These are phyloP conservation scores for Carex pumila DNA, from an alignment of 176 grass and related monocot species.

Conservation along the genomic window DNA sequence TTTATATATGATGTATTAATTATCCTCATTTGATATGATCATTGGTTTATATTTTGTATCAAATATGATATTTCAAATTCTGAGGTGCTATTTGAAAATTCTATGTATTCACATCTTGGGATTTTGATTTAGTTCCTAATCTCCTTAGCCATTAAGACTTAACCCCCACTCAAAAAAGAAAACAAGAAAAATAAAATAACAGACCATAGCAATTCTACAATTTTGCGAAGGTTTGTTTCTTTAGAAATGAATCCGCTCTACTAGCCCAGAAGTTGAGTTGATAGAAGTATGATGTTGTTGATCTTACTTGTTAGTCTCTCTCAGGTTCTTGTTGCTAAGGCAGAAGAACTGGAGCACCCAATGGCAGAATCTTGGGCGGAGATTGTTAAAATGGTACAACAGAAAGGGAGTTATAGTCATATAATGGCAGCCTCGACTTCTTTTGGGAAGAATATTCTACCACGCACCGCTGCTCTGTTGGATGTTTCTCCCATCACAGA, in stretches of 20 bases:
- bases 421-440: conserved; percentile 71
- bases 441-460: conserved; percentile 94
- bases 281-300: not conserved
- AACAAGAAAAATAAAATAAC: not conserved
- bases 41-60: too few relatives aligned
- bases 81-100: too few relatives aligned
- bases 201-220: not conserved
- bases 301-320: not conserved
- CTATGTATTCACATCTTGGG: too few relatives aligned
- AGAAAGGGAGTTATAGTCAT: conserved; percentile 68
- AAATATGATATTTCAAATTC: too few relatives aligned
- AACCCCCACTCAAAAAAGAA: not conserved
- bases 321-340: conserved; percentile 80
- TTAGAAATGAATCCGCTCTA: not conserved
- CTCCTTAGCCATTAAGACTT: not conserved
- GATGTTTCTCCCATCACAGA: conserved; percentile 94
- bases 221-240: not conserved
- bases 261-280: not conserved
- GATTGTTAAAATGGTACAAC: conserved; percentile 58
- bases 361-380: conserved; percentile 78
- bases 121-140: not conserved
- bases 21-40: too few relatives aligned
- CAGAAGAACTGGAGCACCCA: conserved; percentile 49
- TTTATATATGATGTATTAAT: too few relatives aligned
- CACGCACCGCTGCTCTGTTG: conserved; percentile 72